These are phyloP conservation scores for Nitzschia sp. DNA, from an alignment of 108 stramenopile species.

Conservation along the genomic window DNA sequence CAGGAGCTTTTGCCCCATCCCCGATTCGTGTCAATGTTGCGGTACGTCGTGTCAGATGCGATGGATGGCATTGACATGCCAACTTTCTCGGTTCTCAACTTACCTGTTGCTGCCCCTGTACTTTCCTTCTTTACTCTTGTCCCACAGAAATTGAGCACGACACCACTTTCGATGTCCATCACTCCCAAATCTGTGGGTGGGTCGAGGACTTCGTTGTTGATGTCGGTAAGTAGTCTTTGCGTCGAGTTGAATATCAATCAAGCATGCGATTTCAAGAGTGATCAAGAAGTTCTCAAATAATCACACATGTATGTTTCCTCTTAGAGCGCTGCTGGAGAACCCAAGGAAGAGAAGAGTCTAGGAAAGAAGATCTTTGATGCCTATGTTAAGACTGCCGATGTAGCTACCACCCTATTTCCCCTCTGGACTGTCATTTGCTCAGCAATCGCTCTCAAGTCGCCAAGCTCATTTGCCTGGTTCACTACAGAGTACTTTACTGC, in stretches of 20 bases:
- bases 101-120: neutral
- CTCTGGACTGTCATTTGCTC: slow-evolving; percentile 93
- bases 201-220: neutral
- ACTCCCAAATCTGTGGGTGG: neutral
- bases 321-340: neutral
- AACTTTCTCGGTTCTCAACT: too few relatives aligned
- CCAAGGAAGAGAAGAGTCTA: slow-evolving; percentile 18
- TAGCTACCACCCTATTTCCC: slow-evolving; percentile 91
- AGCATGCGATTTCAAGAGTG: neutral
- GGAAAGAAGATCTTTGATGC: slow-evolving; percentile 77
- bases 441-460: slow-evolving; percentile 83
- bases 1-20: slow-evolving; percentile 12
- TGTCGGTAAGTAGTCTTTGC: neutral
- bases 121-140: neutral
- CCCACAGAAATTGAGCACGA: neutral
- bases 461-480: slow-evolving; percentile 94
- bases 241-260: too few relatives aligned
- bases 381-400: slow-evolving; percentile 81
- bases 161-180: too few relatives aligned
- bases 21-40: neutral
- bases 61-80: too few relatives aligned
- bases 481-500: slow-evolving; percentile 96
- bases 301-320: neutral
- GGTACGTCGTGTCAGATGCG: neutral
- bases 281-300: too few relatives aligned